Percentiles rank a stretch among this genome's conserved stretches.
phyloP scores from a whole-genome alignment of 2,329 filamentous ascomycete genomes.

The Fusarium chaquense region DNA sequence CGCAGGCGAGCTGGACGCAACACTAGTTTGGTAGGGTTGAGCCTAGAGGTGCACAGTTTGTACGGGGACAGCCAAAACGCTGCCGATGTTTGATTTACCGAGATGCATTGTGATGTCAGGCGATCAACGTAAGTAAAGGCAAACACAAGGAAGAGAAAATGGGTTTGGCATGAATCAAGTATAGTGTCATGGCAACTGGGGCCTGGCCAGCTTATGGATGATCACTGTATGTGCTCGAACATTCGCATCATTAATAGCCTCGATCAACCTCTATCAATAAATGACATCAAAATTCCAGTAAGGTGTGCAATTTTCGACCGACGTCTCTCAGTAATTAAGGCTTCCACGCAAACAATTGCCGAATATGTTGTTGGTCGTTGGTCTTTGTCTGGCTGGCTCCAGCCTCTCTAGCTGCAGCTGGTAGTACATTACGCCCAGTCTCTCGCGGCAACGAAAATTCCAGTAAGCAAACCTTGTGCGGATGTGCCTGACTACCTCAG shows the following conservation, averaged over 20 bases:
- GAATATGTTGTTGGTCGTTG: conserved; percentile 15
- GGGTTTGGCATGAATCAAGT: conserved; percentile 13
- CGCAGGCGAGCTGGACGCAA: conserved; percentile 42
- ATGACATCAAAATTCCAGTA: not conserved
- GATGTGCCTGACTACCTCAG: conserved; percentile 25
- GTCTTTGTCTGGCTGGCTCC: conserved; percentile 10
- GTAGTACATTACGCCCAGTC: conserved; percentile 3
- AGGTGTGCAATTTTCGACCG: not conserved
- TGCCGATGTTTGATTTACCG: conserved; percentile 51
- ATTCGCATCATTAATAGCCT: not conserved
- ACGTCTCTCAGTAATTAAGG: conserved; percentile 4
- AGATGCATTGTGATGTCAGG: conserved; percentile 19
- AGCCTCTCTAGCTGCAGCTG: conserved; percentile 4
- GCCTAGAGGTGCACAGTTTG: conserved; percentile 60
- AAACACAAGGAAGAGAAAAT: conserved; percentile 16
- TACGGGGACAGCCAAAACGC: conserved; percentile 64
- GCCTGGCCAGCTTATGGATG: not conserved
- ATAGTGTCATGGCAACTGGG: conserved; percentile 8
- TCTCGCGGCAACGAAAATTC: conserved; percentile 36
- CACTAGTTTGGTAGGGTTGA: conserved; percentile 55
- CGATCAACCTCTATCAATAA: not conserved
- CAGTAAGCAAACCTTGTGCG: conserved; percentile 19
- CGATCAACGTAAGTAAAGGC: conserved; percentile 2
- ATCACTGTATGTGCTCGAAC: not conserved
- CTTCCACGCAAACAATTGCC: conserved; percentile 4